Evolutionary conservation across 2,329 filamentous ascomycete species (phyloP).

Genomic region (Anthostomella pinea): DNA sequence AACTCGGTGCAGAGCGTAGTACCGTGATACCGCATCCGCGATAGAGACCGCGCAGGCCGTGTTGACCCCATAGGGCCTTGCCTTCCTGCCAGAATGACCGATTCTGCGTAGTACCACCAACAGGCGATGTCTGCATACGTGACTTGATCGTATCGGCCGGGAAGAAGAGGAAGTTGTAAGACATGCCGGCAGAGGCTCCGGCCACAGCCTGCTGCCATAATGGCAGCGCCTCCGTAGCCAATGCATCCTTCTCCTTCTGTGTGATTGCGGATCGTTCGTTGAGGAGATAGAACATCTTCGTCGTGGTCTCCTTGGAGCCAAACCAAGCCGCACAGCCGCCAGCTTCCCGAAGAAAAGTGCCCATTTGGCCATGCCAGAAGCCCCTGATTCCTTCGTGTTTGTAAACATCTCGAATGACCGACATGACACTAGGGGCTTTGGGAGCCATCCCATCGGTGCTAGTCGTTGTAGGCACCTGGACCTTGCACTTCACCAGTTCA

Average conservation of each 20-base stretch:
- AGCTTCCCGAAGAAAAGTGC: conserved; percentile 89
- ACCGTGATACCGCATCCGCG: conserved; percentile 94
- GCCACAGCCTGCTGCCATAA: conserved; percentile 85
- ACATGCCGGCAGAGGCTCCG: conserved; percentile 84
- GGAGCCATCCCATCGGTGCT: conserved; percentile 37
- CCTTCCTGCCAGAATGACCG: conserved; percentile 73
- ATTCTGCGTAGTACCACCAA: conserved; percentile 51
- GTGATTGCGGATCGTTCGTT: conserved; percentile 44
- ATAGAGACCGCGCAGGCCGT: conserved; percentile 83
- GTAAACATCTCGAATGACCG: conserved; percentile 76
- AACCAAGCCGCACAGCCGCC: conserved; percentile 96
- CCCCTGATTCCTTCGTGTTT: conserved; percentile 77
- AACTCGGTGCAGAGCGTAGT: conserved; percentile 82
- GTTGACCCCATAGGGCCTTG: conserved; percentile 71
- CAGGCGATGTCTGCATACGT: conserved; percentile 86
- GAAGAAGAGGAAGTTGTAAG: conserved; percentile 96
- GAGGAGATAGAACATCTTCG: conserved; percentile 63
- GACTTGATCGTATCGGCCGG: conserved; percentile 97
- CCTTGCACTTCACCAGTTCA: conserved; percentile 97
- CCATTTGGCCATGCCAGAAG: conserved; percentile 94
- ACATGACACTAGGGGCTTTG: conserved; percentile 59
- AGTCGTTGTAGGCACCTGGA: conserved; percentile 72
- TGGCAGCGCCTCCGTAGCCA: conserved; percentile 58
- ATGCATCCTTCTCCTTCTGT: conserved; percentile 38
- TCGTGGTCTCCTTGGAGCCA: conserved; percentile 79